Percentiles rank a stretch among this genome's conserved stretches.
These are phyloP conservation scores for Pythium monospermum DNA, from an alignment of 352 stramenopile genomes.

Conservation along the genomic window DNA sequence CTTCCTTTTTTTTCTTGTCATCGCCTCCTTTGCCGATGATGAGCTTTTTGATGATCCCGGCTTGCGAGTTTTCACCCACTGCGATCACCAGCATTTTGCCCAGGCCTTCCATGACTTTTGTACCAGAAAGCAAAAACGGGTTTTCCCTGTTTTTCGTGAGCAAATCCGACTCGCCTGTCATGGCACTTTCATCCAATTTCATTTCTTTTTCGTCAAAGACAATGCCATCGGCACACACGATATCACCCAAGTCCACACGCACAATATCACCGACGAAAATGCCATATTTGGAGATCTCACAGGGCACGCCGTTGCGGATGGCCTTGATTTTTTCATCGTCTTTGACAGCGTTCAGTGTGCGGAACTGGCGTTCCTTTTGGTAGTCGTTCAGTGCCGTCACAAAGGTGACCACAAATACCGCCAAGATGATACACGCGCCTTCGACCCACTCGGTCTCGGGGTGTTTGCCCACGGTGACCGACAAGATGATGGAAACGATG, in stretches of 20 bases:
- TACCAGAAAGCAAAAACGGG: slow-evolving; percentile 94
- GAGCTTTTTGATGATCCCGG: slow-evolving; percentile 90
- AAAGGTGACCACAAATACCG: slow-evolving; percentile 87
- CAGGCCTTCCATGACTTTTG: slow-evolving; percentile 90
- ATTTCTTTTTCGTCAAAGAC: slow-evolving; percentile 87
- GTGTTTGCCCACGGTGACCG: slow-evolving; percentile 51
- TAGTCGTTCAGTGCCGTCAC: slow-evolving; percentile 92
- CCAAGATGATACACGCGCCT: slow-evolving; percentile 89
- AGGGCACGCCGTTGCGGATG: slow-evolving; percentile 58
- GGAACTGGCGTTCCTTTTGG: slow-evolving; percentile 90
- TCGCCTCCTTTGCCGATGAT: slow-evolving; percentile 67
- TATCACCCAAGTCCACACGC: slow-evolving; percentile 78
- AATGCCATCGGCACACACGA: slow-evolving; percentile 86
- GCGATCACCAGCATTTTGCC: slow-evolving; percentile 91
- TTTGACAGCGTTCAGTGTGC: slow-evolving; percentile 78
- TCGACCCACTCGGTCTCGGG: slow-evolving; percentile 83
- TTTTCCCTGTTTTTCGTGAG: slow-evolving; percentile 81
- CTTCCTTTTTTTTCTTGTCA: slow-evolving; percentile 52
- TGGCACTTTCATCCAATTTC: slow-evolving; percentile 88
- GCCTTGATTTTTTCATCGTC: slow-evolving; percentile 85
- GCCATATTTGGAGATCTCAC: slow-evolving; percentile 64
- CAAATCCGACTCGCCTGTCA: slow-evolving; percentile 91
- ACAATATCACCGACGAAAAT: slow-evolving; percentile 89
- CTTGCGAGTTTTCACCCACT: slow-evolving; percentile 91
- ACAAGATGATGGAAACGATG: slow-evolving; percentile 49